Conservation (phyloP, 2,329 filamentous ascomycete species). For the Chaetomium sp. region DNA sequence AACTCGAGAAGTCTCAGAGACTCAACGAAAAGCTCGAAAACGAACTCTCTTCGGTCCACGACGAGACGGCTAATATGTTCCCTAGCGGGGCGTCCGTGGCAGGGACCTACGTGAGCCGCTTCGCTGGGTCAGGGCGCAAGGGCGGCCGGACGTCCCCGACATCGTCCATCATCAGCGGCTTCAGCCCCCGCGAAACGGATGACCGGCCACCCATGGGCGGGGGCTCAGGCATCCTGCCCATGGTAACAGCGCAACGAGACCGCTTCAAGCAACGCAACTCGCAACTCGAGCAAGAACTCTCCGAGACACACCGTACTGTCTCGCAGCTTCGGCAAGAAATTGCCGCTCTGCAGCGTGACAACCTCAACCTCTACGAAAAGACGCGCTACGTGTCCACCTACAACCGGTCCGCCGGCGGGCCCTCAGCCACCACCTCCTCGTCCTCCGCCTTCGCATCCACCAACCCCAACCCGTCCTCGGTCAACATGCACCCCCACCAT, state of each 20-base stretch:
- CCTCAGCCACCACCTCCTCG: slow-evolving; percentile 46
- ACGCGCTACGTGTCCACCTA: slow-evolving; percentile 94
- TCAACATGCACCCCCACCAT: slow-evolving; percentile 37
- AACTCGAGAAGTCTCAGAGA: slow-evolving; percentile 76
- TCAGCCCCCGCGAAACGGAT: slow-evolving; percentile 58
- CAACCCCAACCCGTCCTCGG: slow-evolving; percentile 70
- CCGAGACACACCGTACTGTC: slow-evolving; percentile 73
- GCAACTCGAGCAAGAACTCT: slow-evolving; percentile 84
- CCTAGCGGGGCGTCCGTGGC: slow-evolving; percentile 88
- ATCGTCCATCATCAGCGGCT: slow-evolving; percentile 97
- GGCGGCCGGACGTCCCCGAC: slow-evolving; percentile 76
- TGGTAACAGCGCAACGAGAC: slow-evolving; percentile 96
- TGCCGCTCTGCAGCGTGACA: slow-evolving; percentile 89
- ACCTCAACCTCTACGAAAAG: slow-evolving; percentile 94
- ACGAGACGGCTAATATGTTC: slow-evolving; percentile 75
- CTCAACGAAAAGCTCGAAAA: slow-evolving; percentile 87
- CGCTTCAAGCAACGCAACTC: slow-evolving; percentile 95
- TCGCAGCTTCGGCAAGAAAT: slow-evolving; percentile 87
- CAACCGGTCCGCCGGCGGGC: slow-evolving; percentile 61
- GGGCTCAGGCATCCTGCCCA: slow-evolving; percentile 85
- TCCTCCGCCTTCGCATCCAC: slow-evolving; percentile 59
- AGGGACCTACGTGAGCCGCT: slow-evolving; percentile 78
- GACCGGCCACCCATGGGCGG: slow-evolving; percentile 59
- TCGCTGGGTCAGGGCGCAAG: slow-evolving; percentile 55
- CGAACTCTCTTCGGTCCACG: slow-evolving; percentile 80